Evolutionary conservation across 2,329 filamentous ascomycete genomes (phyloP).

Genomic region (Dothideomycetes sp.): DNA sequence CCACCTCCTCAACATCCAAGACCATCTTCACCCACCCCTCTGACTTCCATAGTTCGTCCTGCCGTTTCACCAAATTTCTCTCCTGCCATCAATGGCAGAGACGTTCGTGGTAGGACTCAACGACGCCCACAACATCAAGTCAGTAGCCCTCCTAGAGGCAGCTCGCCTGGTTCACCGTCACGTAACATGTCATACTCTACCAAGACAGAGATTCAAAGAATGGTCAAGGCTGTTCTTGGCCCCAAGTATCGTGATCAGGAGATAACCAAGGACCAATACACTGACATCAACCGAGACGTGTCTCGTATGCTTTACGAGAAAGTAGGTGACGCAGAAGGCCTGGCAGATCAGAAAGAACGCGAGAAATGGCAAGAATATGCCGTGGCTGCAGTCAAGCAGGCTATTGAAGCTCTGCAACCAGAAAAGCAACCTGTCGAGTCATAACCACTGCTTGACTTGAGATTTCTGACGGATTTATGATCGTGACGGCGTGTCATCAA

Average conservation of each 20-base stretch:
- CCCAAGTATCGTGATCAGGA: conserved; percentile 72
- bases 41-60: conserved; percentile 63
- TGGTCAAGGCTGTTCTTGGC: conserved; percentile 74
- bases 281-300: conserved; percentile 80
- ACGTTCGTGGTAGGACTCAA: conserved; percentile 38
- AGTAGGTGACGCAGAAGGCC: conserved; percentile 42
- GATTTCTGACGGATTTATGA: conserved; percentile 1
- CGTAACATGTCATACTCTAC: conserved; percentile 62
- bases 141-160: conserved; percentile 57
- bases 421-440: conserved; percentile 1
- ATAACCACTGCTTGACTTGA: neutral
- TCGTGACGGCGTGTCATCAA: neutral
- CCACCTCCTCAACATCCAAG: conserved; percentile 58
- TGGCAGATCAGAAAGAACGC: conserved; percentile 55
- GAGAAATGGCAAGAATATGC: conserved; percentile 69
- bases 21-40: conserved; percentile 55
- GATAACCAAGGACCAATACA: conserved; percentile 83
- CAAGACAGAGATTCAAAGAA: conserved; percentile 80
- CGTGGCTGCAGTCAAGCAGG: conserved; percentile 66
- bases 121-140: conserved; percentile 29
- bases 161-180: conserved; percentile 24
- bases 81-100: conserved; percentile 13
- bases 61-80: conserved; percentile 29
- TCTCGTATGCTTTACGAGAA: conserved; percentile 78
- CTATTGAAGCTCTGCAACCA: conserved; percentile 38